These are phyloP conservation scores for Huntiella abstrusa DNA, from an alignment of 2,329 filamentous ascomycete genomes.

Conservation along the genomic window DNA sequence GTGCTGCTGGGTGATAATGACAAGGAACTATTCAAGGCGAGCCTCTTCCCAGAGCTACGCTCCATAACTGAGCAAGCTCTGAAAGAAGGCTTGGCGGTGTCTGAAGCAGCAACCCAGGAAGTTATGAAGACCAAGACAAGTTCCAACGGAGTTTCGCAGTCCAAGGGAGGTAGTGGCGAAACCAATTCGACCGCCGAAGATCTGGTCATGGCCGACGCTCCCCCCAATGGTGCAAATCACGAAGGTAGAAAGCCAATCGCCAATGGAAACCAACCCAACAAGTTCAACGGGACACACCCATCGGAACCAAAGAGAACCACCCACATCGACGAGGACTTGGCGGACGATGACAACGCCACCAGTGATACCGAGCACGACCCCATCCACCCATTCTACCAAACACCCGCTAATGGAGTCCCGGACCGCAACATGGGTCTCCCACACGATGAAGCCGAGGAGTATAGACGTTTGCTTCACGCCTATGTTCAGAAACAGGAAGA, in stretches of 20 bases:
- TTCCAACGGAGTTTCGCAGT: background rate
- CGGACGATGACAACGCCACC: background rate
- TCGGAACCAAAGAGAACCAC: background rate
- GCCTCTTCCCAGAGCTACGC: slow-evolving; percentile 23
- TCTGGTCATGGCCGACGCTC: background rate
- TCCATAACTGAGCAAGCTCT: slow-evolving; percentile 14
- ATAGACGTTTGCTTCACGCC: slow-evolving; percentile 51
- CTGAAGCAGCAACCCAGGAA: background rate
- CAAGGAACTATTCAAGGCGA: slow-evolving; percentile 32
- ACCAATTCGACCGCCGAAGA: background rate
- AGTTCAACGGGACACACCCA: background rate
- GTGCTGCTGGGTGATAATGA: slow-evolving; percentile 38
- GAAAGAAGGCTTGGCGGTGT: slow-evolving; percentile 4
- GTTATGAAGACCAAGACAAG: background rate
- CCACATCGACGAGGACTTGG: background rate
- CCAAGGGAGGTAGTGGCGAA: background rate
- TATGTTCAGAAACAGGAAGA: slow-evolving; percentile 80
- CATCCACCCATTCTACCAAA: slow-evolving; percentile 60
- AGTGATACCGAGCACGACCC: slow-evolving; percentile 14
- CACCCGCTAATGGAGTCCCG: slow-evolving; percentile 40
- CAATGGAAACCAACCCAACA: background rate
- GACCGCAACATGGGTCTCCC: slow-evolving; percentile 58
- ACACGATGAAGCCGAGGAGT: slow-evolving; percentile 56
- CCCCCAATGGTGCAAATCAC: too few species aligned
- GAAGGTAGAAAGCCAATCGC: too few species aligned